Percentiles rank a stretch among this genome's conserved stretches.
phyloP scores from a whole-genome alignment of 1,284 basidiomycete species.

The Cryptococcus sp. region DNA sequence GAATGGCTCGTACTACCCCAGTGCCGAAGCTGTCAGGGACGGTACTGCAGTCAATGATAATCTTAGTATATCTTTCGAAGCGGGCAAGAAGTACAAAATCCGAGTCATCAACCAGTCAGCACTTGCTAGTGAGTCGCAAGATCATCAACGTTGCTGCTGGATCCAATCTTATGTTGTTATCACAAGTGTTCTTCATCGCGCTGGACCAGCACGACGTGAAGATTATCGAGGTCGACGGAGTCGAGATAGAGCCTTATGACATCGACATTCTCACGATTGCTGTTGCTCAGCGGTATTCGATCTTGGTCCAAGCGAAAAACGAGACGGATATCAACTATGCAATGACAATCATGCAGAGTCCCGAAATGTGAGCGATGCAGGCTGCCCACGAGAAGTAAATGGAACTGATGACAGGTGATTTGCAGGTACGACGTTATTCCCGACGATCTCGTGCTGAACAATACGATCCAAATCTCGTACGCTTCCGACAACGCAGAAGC shows the following conservation, averaged over 20 bases:
- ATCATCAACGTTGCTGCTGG: background rate
- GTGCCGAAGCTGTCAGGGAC: constrained; percentile 40
- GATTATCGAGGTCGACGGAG: constrained; percentile 86
- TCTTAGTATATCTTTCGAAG: constrained; percentile 75
- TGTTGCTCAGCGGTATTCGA: constrained; percentile 90
- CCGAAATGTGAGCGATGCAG: constrained; percentile 53
- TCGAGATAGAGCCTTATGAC: constrained; percentile 71
- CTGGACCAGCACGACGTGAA: constrained; percentile 90
- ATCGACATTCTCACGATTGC: constrained; percentile 71
- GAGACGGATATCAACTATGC: constrained; percentile 80
- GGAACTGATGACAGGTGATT: constrained; percentile 34
- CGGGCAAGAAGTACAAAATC: constrained; percentile 70
- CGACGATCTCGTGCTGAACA: constrained; percentile 68
- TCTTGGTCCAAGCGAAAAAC: constrained; percentile 86
- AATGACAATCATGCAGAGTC: constrained; percentile 86
- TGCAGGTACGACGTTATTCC: constrained; percentile 84
- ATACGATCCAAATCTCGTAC: constrained; percentile 73
- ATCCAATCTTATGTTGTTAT: background rate
- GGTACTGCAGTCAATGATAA: constrained; percentile 75
- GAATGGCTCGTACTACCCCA: constrained; percentile 66
- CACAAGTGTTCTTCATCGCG: constrained; percentile 72
- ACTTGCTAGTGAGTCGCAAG: constrained; percentile 38
- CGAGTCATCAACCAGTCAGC: constrained; percentile 74
- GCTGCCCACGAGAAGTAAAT: no score
- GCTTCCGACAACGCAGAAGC: constrained; percentile 30